These are phyloP conservation scores for Olyra latifolia DNA, from an alignment of 176 grass and related monocot species.

Conservation along the genomic window DNA sequence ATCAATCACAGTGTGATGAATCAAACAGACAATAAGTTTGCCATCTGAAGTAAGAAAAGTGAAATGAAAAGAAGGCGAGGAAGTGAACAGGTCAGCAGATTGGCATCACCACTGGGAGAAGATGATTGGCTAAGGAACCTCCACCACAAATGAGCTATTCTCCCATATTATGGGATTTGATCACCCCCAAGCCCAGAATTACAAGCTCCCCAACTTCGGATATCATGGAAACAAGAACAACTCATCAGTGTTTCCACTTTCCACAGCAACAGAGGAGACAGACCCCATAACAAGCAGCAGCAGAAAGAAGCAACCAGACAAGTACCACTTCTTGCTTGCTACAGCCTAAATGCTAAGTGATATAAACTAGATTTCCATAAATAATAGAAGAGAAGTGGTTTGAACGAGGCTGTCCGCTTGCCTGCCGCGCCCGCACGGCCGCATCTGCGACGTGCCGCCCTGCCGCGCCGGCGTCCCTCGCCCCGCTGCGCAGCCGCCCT, in stretches of 20 bases:
- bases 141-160: background rate
- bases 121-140: background rate
- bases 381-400: too few species aligned
- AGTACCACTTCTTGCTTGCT: too few species aligned
- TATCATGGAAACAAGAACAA: background rate
- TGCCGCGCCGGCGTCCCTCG: too few species aligned
- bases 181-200: background rate
- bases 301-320: slow-evolving; percentile 15
- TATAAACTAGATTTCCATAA: too few species aligned
- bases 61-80: slow-evolving; percentile 3
- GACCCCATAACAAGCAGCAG: background rate
- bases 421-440: too few species aligned
- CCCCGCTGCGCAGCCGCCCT: too few species aligned
- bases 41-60: slow-evolving; percentile 15
- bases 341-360: too few species aligned
- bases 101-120: background rate
- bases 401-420: too few species aligned
- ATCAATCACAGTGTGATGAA: background rate
- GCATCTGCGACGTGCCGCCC: too few species aligned
- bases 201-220: background rate
- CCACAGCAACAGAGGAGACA: background rate
- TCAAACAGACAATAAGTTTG: background rate
- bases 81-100: slow-evolving; percentile 2
- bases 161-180: background rate
- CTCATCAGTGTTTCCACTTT: background rate